These are phyloP conservation scores for Tulasnella sp. DNA, from an alignment of 768 basidiomycete species.

Conservation along the genomic window DNA sequence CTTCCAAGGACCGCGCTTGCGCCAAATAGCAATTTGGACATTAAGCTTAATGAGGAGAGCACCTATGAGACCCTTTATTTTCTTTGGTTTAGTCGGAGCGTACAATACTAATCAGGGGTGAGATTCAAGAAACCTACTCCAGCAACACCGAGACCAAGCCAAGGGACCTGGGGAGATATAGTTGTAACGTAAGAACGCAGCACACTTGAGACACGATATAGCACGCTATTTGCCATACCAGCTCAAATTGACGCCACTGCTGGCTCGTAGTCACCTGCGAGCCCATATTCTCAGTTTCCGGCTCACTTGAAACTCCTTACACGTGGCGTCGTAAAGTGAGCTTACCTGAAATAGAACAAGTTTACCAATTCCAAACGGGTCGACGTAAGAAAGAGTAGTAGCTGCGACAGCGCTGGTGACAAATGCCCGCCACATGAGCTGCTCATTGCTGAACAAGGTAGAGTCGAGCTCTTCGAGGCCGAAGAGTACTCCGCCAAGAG, in stretches of 20 bases:
- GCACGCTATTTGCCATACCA: constrained; percentile 33
- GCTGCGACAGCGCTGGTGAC: constrained; percentile 82
- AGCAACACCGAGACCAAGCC: constrained; percentile 49
- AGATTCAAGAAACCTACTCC: constrained; percentile 43
- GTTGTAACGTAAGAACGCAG: not conserved
- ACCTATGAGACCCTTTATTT: constrained; percentile 48
- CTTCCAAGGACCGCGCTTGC: constrained; percentile 41
- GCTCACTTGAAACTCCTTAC: no score
- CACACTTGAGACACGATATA: not conserved
- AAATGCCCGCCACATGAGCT: constrained; percentile 70
- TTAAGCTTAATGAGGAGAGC: constrained; percentile 56
- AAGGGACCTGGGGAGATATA: constrained; percentile 66
- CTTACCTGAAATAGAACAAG: constrained; percentile 66
- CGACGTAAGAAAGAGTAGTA: constrained; percentile 68
- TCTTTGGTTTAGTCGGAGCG: not conserved
- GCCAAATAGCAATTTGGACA: constrained; percentile 49
- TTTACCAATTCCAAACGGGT: constrained; percentile 78
- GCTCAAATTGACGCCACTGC: constrained; percentile 62
- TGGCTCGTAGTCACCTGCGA: constrained; percentile 43
- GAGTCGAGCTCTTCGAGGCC: constrained; percentile 45
- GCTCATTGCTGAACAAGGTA: constrained; percentile 15
- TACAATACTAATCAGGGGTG: not conserved
- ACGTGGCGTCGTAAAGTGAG: constrained; percentile 10
- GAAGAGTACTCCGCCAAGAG: constrained; percentile 76
- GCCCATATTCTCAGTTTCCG: no score